These are phyloP conservation scores for Paraurostyla sp. DNA, from an alignment of 73 alveolate species.

Conservation along the genomic window DNA sequence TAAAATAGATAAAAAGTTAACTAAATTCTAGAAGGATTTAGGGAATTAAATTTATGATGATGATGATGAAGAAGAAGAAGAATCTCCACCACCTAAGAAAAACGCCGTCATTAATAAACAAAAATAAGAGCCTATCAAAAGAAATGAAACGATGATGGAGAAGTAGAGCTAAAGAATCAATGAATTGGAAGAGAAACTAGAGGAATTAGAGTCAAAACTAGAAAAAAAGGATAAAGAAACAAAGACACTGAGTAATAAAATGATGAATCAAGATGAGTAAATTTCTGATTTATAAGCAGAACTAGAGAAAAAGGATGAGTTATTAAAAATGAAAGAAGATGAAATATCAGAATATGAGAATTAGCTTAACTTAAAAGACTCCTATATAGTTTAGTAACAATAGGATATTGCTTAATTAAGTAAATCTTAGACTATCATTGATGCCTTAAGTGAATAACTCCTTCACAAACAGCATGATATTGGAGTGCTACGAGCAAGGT, in stretches of 20 bases:
- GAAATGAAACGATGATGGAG: not conserved
- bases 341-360: not conserved
- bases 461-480: not conserved
- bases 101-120: too few species aligned
- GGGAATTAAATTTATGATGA: too few species aligned
- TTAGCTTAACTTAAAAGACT: not conserved
- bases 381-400: not conserved
- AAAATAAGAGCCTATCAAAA: too few species aligned
- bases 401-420: not conserved
- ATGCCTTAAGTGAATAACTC: not conserved
- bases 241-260: not conserved
- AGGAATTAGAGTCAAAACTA: not conserved
- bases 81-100: too few species aligned
- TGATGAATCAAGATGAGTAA: not conserved
- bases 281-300: not conserved
- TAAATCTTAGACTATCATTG: not conserved
- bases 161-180: not conserved
- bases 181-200: not conserved
- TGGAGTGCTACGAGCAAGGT: constrained; percentile 19
- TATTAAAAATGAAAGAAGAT: not conserved
- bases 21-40: too few species aligned
- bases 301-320: not conserved
- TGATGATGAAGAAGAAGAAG: too few species aligned
- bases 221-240: constrained; percentile 18
- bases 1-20: too few species aligned